phyloP scores from a whole-genome alignment of 768 basidiomycete genomes.

The Trametes coccinea region DNA sequence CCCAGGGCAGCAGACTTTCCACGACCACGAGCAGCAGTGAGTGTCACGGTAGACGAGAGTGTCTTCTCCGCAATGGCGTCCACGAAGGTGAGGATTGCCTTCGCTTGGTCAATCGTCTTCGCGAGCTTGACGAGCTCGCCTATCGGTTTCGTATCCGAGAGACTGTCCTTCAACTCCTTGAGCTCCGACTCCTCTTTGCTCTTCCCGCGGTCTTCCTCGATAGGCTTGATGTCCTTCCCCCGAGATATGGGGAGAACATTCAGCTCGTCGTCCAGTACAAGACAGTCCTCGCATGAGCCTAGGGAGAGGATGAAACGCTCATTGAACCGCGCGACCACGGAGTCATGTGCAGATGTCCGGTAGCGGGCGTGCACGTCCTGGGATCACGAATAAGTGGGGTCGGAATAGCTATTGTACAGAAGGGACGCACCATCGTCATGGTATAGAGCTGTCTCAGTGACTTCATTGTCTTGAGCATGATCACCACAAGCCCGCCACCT shows the following conservation, averaged over 20 bases:
- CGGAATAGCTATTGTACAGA: background rate
- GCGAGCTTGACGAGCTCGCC: slow-evolving; percentile 89
- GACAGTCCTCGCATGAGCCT: slow-evolving; percentile 87
- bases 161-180: slow-evolving; percentile 71
- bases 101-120: slow-evolving; percentile 92
- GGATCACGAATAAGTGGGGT: background rate
- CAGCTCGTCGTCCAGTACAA: slow-evolving; percentile 95
- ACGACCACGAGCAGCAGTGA: slow-evolving; percentile 92
- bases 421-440: slow-evolving; percentile 67
- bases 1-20: slow-evolving; percentile 98
- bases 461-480: slow-evolving; percentile 93
- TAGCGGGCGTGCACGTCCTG: slow-evolving; percentile 97
- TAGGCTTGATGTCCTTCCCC: slow-evolving; percentile 85
- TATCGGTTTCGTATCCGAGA: slow-evolving; percentile 82
- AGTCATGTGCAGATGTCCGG: slow-evolving; percentile 86
- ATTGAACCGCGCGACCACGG: slow-evolving; percentile 93
- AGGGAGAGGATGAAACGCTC: slow-evolving; percentile 98
- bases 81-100: slow-evolving; percentile 91
- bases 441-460: slow-evolving; percentile 89
- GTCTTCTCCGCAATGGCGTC: slow-evolving; percentile 94
- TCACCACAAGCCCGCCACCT: slow-evolving; percentile 86
- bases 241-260: slow-evolving; percentile 96
- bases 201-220: slow-evolving; percentile 52
- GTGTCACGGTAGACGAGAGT: slow-evolving; percentile 88
- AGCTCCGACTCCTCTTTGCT: slow-evolving; percentile 64